Base-by-base conservation (phyloP, 2,329 filamentous ascomycete species). In the Fusarium drepaniforme region DNA sequence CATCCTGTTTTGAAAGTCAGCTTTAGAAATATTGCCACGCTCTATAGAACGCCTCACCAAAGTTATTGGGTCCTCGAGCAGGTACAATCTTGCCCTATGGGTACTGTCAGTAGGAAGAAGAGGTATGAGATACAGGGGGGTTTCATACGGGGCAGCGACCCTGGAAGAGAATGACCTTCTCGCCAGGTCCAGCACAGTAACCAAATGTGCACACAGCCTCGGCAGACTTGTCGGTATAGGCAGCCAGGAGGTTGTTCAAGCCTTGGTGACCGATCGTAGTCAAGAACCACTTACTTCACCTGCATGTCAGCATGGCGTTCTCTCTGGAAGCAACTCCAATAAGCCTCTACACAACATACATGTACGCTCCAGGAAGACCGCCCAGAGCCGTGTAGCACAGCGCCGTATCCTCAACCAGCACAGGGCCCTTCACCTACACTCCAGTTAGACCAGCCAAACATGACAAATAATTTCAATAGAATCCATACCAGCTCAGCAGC, bases 121-220 rank as follows among this genome's bases (percentile, higher is more conserved):
- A n/a, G 6, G 16, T 21, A 42, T 8, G 3, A 23, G 49, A 16
- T 35, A 3, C 15, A 33, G 28, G 5, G 30, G 8, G 25, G 21
- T 5, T 15, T 37, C 82, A 81, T 85, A 95, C 94, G 77, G 93
- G 88, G 15, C 96, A 98, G 70, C 94, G 89, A 11, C 97, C 97
- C 84, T 99, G 96, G 85, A 99, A 99, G 18, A 98, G 87, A 33
- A 97, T 88, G 2, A 94, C 93, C 80, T 97, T 91, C 64, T 94
- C 88, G 4, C 94, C 96, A 6, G 96, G 97, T 0, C 96, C 97
- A 74, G 92, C 89, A 65, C 91, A 97, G 85, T 97, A 98, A 28
- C 92, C 97, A 84, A 99, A 99, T 1, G 97, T 99, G 85, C 96
- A 98, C 56, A 99, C 94, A 21, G 97, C 96, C 84, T 97, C 92